Evolutionary conservation across 306 rosid genomes (phyloP), one percentile per base, ranked within the genome.

Genomic region (Astragalus glycyphyllos): DNA sequence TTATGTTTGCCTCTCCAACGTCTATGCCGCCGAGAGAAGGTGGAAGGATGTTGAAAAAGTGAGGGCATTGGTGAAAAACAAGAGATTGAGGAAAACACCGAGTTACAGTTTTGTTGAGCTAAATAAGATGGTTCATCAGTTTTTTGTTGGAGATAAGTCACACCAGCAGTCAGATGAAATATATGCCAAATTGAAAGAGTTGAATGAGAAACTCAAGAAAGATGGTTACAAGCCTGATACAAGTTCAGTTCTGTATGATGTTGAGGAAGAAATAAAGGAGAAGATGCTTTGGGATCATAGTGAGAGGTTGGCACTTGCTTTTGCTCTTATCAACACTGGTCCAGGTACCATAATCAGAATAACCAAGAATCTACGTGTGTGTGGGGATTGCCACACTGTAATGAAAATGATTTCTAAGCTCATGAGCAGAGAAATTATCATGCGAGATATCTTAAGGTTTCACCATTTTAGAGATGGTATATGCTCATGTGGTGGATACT

Each of bases 211-310:
- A 68, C 84, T 86, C 45, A 84, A 69, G 84, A 79, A 82, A 67
- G 80, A 62, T 32, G 91, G 91, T 35, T 81, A 86, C 85, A 80
- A 70, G 74, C 86, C 91, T 16, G 91, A 86, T 70, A 89, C 89
- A 23, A 72, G 81, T 72, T 84, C 84, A 20, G 89, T 84, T 51
- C 79, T 86, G 29, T 77, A 71, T 20, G 89, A 89, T 81, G 85
- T 89, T 41, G 82, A 79, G 44, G 86, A 81, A 75, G 81, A 84
- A 76, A 72, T 70, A 32, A 82, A 86, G 77, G 88, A 88, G 81
- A 84, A 76, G 72, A 84, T 86, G 81, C 89, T 88, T 37, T 89
- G 89, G 87, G 81, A 65, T 79, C 91, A 80, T 49, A 82, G 91
- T 8, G 84, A 86, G 68, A 79, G 86, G 61, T 65, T 86, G 79